Base-by-base conservation (phyloP, 139 green algal genomes). In the Coelastrella sp. region DNA sequence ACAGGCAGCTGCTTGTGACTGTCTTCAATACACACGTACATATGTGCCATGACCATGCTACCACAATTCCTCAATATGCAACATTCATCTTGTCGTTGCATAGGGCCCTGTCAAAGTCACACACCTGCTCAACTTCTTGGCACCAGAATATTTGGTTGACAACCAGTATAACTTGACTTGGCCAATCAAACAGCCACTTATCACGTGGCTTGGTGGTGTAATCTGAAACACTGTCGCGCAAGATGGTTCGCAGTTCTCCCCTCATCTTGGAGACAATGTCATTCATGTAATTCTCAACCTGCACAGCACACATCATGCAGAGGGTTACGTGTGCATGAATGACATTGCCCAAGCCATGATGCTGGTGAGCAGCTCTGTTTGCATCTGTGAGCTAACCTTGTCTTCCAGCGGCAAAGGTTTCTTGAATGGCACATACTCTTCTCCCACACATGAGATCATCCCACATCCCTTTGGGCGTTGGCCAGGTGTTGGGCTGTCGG, bases 121-220 rank as follows among this genome's bases (percentile, higher is more conserved):
- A 19, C 62, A 89, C 85, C 85, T 91, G 87, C 89, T 98, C 95
- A 15, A 97, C 94, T 87, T 97, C 95, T 72, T 94, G 88, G 85
- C 92, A 96, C 95, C 95, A 98, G 91, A 92, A 97, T 48, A 98
- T 96, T 90, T 97, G 94, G 89, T 95, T 97, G 5, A 96, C 94
- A n/a, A 98, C 95, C 83, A 98, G 92, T 72, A 95, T 95, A 53
- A 96, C 82, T 90, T 98, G 95, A 19, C 87, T 94, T 34, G 93
- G 91, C 94, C 94, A 97, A 87, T 97, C 94, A 87, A 98, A 95
- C 41, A 96, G 82, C 94, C 94, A 98, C 83, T 96, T 87, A 48
- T 96, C 91, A 40, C 95, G 91, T 3, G 78, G 79, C 87, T 95
- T 95, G 62, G 60, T 78, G 13, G 92, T 89, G 89, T 98, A 98